A percentile compares a stretch with the other conserved stretches of the same genome.
These are phyloP conservation scores for Sesbania bispinosa DNA, from an alignment of 306 rosid genomes.

Conservation along the genomic window DNA sequence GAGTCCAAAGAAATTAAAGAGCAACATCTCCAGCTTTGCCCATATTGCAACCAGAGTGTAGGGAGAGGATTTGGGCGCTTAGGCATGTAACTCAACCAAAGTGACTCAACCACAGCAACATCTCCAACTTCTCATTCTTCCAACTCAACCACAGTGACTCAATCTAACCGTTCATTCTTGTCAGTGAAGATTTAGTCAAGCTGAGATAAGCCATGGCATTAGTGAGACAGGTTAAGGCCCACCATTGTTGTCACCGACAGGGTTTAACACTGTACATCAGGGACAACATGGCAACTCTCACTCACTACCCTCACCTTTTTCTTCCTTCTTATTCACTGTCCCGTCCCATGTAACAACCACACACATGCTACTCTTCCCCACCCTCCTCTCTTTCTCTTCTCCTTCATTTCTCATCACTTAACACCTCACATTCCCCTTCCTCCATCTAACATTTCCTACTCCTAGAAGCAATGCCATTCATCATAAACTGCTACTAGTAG, in stretches of 20 bases:
- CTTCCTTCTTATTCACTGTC: constrained; percentile 69
- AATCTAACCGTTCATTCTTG: constrained; percentile 36
- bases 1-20: no score
- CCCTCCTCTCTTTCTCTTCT: no score
- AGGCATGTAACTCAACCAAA: no score
- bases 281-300: constrained; percentile 22
- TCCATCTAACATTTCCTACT: background rate
- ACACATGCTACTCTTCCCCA: no score
- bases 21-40: no score
- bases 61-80: no score
- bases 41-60: no score
- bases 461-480: no score
- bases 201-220: constrained; percentile 24
- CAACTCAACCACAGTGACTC: background rate
- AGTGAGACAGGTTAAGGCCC: constrained; percentile 43
- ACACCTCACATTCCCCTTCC: background rate
- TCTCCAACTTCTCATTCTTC: background rate
- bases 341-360: constrained; percentile 22
- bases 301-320: constrained; percentile 26
- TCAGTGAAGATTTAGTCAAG: constrained; percentile 37
- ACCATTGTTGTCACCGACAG: constrained; percentile 56
- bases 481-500: background rate
- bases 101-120: no score
- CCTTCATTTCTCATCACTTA: background rate
- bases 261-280: background rate